These are phyloP conservation scores for Aquilaria sinensis DNA, from an alignment of 345 rosid species.

Conservation along the genomic window DNA sequence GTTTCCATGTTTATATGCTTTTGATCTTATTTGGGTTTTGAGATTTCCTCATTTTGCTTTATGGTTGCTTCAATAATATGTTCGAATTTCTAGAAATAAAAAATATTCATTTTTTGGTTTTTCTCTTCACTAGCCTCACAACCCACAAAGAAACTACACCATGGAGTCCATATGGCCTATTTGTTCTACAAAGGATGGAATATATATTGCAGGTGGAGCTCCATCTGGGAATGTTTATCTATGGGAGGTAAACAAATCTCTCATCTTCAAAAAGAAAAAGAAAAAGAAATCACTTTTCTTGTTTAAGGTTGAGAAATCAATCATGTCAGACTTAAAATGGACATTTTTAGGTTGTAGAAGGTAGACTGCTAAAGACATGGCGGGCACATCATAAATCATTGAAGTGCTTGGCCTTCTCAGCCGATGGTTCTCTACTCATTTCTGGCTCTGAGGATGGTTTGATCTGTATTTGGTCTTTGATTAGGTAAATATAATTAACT, in stretches of 20 bases:
- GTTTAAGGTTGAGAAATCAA: not conserved
- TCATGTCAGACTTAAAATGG: not conserved
- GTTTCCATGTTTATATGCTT: not conserved
- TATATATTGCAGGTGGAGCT: conserved; percentile 44
- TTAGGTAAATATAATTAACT: conserved; percentile 23
- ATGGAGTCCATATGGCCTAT: conserved; percentile 47
- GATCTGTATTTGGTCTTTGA: conserved; percentile 38
- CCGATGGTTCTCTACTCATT: conserved; percentile 38
- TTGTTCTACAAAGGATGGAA: conserved; percentile 35
- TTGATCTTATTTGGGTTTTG: not conserved
- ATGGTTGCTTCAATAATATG: not conserved
- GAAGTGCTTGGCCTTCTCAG: conserved; percentile 39
- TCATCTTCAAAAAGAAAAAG: not conserved
- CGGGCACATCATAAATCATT: conserved; percentile 33
- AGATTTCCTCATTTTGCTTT: not conserved
- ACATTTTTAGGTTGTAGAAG: conserved; percentile 30
- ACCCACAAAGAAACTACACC: conserved; percentile 40
- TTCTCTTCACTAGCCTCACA: conserved; percentile 28
- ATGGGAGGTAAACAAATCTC: conserved; percentile 38
- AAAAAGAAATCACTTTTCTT: not conserved
- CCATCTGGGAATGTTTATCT: conserved; percentile 45
- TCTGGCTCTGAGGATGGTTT: conserved; percentile 46
- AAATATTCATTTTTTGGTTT: not conserved
- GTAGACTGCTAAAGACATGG: conserved; percentile 44
- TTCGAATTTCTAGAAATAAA: not conserved